phyloP scores from a whole-genome alignment of 805 yeast species.

The Metschnikowia similis region DNA sequence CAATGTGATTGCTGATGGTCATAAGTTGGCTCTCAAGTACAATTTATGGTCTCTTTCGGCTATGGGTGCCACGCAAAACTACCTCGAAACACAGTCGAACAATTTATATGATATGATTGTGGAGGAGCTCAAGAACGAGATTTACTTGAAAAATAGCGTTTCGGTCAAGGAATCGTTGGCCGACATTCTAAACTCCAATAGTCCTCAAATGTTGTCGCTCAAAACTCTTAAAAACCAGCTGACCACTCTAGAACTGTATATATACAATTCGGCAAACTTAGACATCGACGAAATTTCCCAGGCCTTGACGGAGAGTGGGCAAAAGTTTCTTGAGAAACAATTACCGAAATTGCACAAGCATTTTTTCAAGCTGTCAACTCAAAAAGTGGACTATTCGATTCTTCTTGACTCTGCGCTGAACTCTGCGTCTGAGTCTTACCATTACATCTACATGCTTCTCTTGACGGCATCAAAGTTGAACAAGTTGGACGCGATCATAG shows the following conservation, averaged over 20 bases:
- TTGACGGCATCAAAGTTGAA: slow-evolving; percentile 57
- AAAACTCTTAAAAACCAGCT: slow-evolving; percentile 30
- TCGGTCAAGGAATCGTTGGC: slow-evolving; percentile 12
- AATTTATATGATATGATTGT: slow-evolving; percentile 64
- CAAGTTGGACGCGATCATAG: slow-evolving; percentile 55
- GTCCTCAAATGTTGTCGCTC: slow-evolving; percentile 36
- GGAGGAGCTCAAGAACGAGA: slow-evolving; percentile 70
- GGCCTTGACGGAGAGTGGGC: slow-evolving; percentile 27
- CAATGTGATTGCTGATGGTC: slow-evolving; percentile 44
- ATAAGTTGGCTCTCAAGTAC: slow-evolving; percentile 44
- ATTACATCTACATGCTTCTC: slow-evolving; percentile 50
- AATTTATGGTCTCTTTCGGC: slow-evolving; percentile 58
- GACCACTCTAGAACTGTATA: slow-evolving; percentile 48
- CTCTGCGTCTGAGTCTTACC: slow-evolving; percentile 41
- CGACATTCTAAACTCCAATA: slow-evolving; percentile 20
- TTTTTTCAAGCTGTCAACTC: slow-evolving; percentile 14
- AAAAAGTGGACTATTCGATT: slow-evolving; percentile 26
- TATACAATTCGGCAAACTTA: slow-evolving; percentile 53
- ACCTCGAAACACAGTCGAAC: slow-evolving; percentile 53
- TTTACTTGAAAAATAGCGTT: slow-evolving; percentile 47
- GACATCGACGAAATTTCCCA: slow-evolving; percentile 51
- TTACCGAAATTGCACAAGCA: slow-evolving; percentile 27
- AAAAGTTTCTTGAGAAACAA: slow-evolving; percentile 25
- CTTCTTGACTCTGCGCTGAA: slow-evolving; percentile 28
- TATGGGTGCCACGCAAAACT: slow-evolving; percentile 45